Percentiles rank a stretch among this genome's conserved stretches.
Evolutionary conservation across 768 basidiomycete species (phyloP).

Genomic region (Suillus spraguei): DNA sequence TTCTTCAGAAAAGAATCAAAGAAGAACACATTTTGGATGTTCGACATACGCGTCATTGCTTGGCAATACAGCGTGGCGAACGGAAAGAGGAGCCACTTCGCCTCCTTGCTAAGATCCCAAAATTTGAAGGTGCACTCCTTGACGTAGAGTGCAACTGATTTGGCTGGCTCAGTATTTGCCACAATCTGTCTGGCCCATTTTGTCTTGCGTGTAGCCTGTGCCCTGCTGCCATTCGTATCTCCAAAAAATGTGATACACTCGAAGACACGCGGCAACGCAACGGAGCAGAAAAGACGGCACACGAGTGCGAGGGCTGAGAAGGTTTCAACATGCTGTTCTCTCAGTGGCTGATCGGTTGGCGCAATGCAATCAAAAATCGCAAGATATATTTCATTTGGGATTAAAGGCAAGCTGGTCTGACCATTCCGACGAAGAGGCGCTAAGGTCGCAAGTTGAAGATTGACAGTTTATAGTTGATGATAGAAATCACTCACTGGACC

Average conservation of each 20-base stretch:
- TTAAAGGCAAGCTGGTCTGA: constrained; percentile 23
- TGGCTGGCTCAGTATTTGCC: constrained; percentile 29
- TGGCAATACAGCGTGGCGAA: constrained; percentile 8
- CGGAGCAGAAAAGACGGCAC: constrained; percentile 45
- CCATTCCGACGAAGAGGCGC: constrained; percentile 28
- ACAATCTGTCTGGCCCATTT: constrained; percentile 32
- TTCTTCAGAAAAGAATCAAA: constrained; percentile 12
- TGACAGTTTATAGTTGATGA: not conserved
- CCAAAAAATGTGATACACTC: constrained; percentile 29
- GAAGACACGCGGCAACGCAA: constrained; percentile 44
- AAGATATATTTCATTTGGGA: constrained; percentile 49
- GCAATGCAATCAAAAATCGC: constrained; percentile 41
- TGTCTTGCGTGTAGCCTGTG: constrained; percentile 2
- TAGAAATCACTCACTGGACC: constrained; percentile 1
- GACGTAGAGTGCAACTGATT: constrained; percentile 33
- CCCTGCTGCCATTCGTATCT: constrained; percentile 19
- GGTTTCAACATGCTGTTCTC: constrained; percentile 14
- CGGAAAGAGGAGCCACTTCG: constrained; percentile 9
- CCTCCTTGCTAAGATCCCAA: not conserved
- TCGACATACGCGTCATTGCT: constrained; percentile 21
- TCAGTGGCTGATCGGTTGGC: constrained; percentile 18
- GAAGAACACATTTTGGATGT: constrained; percentile 21
- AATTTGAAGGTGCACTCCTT: constrained; percentile 21
- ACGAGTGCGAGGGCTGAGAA: constrained; percentile 38
- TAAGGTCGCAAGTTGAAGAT: constrained; percentile 12